Percentiles rank a stretch among this genome's conserved stretches.
Conservation (phyloP, 805 yeast species). For the Tetrapisispora fleetii region DNA sequence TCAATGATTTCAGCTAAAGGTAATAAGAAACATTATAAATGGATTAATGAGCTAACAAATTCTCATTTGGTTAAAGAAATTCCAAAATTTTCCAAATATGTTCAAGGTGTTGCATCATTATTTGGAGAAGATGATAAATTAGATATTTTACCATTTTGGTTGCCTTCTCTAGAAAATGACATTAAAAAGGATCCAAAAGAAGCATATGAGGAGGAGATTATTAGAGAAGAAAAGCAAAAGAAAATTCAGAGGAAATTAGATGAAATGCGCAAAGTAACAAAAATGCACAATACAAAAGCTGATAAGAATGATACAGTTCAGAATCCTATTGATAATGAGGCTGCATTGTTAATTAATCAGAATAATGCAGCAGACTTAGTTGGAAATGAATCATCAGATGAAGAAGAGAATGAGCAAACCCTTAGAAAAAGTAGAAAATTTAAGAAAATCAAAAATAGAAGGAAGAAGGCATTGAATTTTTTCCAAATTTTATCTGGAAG, state of each 20-base stretch:
- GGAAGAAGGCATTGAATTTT: constrained; percentile 24
- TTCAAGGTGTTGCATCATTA: constrained; percentile 85
- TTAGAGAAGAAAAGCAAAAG: constrained; percentile 39
- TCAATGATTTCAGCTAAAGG: constrained; percentile 23
- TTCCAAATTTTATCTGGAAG: constrained; percentile 32
- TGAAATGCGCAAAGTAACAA: constrained; percentile 30
- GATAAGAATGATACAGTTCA: background rate
- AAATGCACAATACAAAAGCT: background rate
- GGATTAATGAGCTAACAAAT: constrained; percentile 82
- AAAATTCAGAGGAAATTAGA: constrained; percentile 29
- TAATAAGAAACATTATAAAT: constrained; percentile 45
- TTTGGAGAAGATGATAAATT: constrained; percentile 76
- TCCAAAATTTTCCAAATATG: constrained; percentile 84
- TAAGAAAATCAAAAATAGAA: constrained; percentile 21
- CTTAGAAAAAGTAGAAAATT: constrained; percentile 1
- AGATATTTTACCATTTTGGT: constrained; percentile 90
- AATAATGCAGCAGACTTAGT: constrained; percentile 38
- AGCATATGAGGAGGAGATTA: constrained; percentile 58
- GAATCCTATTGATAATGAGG: background rate
- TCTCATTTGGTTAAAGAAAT: constrained; percentile 85
- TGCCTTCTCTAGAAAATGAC: constrained; percentile 77
- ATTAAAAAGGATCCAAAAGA: constrained; percentile 70
- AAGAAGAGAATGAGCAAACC: constrained; percentile 16
- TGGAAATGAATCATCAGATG: constrained; percentile 47
- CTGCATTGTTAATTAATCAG: background rate